Evolutionary conservation across 1,284 basidiomycete species (phyloP), one percentile per base, ranked within the genome.

Genomic region (Vanrija humicola): DNA sequence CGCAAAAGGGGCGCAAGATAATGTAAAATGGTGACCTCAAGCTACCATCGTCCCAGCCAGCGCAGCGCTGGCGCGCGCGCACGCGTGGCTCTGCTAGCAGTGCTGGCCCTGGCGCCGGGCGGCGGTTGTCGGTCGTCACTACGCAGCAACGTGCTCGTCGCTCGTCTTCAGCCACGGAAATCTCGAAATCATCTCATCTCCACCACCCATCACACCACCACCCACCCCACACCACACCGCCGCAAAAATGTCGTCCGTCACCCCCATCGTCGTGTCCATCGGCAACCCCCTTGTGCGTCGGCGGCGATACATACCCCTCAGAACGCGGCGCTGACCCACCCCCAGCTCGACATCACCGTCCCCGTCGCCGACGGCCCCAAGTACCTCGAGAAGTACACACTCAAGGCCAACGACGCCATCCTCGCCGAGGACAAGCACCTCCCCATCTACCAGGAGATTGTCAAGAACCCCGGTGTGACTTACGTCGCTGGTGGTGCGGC

Each of bases 401-500:
- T 98, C 73, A 92, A 93, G 77, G 80, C 93, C 52, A 97, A 99
- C 82, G 92, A 98, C 75, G 95, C 96, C 53, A 94, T 98, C 75
- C 85, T 98, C 56, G 96, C 93, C 23, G 89, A 88, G 66, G 86
- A 87, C 56, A 89, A 93, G 79, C 95, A 98, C 69, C 79, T 82
- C 60, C 81, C 85, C 42, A 86, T 96, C 74, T 98, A 97, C 79
- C 86, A 90, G 34, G 90, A 98, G 71, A 79, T 98, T 59, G 84
- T 88, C 46, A 83, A 84, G 65, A 83, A 91, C 64, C 78, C 88
- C 78, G 73, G 88, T 56, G 84, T 93, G 55, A 87, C 86, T 55
- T 98, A 96, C 72, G 90, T 98, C 55, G 95, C 96, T 46, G 96
- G 96, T 57, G 96, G 96, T 71, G 95, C 94, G 40, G 86, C 92